A percentile compares a stretch with the other conserved stretches of the same genome.
Evolutionary conservation across 2,329 filamentous ascomycete genomes (phyloP).

Genomic region (Calonectria montana): DNA sequence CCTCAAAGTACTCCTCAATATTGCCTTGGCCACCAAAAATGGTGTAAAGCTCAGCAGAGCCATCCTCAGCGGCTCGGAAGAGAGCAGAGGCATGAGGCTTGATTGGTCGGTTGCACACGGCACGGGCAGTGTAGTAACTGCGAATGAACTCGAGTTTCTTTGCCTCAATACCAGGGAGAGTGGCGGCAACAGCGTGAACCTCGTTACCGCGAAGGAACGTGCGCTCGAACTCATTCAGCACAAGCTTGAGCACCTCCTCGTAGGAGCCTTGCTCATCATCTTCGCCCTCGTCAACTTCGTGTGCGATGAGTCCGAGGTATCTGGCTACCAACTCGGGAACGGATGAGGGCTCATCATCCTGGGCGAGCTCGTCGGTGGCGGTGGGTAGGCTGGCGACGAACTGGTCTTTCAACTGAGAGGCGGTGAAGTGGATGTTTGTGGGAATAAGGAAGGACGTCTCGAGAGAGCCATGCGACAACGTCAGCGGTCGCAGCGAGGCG

Average conservation of each 20-base stretch:
- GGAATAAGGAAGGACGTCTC: slow-evolving; percentile 97
- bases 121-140: slow-evolving; percentile 91
- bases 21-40: slow-evolving; percentile 98
- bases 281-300: slow-evolving; percentile 91
- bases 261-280: slow-evolving; percentile 90
- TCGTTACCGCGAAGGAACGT: slow-evolving; percentile 96
- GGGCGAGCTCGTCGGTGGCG: slow-evolving; percentile 95
- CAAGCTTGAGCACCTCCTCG: slow-evolving; percentile 90
- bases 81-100: slow-evolving; percentile 95
- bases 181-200: slow-evolving; percentile 88
- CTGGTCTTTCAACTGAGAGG: slow-evolving; percentile 90
- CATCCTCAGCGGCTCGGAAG: slow-evolving; percentile 87
- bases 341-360: slow-evolving; percentile 99
- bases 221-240: slow-evolving; percentile 96
- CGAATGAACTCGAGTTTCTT: slow-evolving; percentile 93
- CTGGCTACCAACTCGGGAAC: slow-evolving; percentile 90
- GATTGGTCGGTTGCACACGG: slow-evolving; percentile 85
- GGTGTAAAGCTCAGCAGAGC: slow-evolving; percentile 86
- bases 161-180: slow-evolving; percentile 86
- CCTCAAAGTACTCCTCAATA: slow-evolving; percentile 99
- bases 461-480: slow-evolving; percentile 91
- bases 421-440: slow-evolving; percentile 95
- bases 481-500: slow-evolving; percentile 90
- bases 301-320: slow-evolving; percentile 90
- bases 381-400: slow-evolving; percentile 88